phyloP scores from a whole-genome alignment of 208 protist genomes.

The Crithidia expoeki region DNA sequence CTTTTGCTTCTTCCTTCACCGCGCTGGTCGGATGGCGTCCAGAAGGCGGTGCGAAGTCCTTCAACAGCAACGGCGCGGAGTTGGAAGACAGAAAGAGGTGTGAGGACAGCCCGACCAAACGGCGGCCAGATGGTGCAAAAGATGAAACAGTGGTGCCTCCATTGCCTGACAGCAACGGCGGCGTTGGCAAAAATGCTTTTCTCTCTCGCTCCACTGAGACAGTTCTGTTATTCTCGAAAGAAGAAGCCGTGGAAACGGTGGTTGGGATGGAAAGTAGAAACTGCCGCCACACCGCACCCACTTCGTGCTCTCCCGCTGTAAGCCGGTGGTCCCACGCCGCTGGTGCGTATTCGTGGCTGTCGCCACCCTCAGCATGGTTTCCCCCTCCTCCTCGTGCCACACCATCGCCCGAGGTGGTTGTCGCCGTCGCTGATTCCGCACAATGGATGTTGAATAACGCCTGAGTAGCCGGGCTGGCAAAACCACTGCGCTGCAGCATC shows the following conservation, averaged over 20 bases:
- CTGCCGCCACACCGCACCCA: slow-evolving; percentile 23
- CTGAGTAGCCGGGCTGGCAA: slow-evolving; percentile 23
- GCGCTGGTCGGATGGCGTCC: not conserved
- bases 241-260: not conserved
- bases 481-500: slow-evolving; percentile 31
- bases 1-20: not conserved
- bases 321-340: slow-evolving; percentile 20
- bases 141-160: not conserved
- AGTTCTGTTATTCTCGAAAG: not conserved
- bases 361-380: too few species aligned
- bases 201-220: not conserved
- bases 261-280: slow-evolving; percentile 14
- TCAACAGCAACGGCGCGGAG: slow-evolving; percentile 1
- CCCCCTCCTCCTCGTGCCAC: not conserved
- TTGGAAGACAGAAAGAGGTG: slow-evolving; percentile 1
- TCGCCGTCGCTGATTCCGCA: not conserved
- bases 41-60: not conserved
- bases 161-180: not conserved
- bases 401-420: not conserved
- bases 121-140: not conserved
- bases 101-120: slow-evolving; percentile 10
- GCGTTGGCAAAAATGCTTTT: not conserved
- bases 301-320: slow-evolving; percentile 7
- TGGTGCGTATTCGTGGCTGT: not conserved
- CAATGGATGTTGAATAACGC: slow-evolving; percentile 2